Conservation (phyloP, 208 protist genomes). For the Trypanosoma caninum region DNA sequence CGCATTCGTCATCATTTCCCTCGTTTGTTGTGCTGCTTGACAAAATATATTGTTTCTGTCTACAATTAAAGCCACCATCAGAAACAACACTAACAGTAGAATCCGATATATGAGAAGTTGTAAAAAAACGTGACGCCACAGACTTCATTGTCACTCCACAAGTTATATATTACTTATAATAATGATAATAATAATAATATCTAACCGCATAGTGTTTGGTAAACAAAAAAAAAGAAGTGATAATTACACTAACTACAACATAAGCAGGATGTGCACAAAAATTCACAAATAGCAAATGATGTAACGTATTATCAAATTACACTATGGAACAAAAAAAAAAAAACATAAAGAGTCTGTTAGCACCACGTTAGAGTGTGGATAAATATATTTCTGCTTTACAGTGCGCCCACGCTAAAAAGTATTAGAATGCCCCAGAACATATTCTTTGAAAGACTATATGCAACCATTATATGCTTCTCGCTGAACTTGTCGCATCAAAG, state of each 20-base stretch:
- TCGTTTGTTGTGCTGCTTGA: not conserved
- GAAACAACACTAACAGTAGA: not conserved
- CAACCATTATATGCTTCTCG: conserved; percentile 21
- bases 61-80: too few species aligned
- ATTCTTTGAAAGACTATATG: not conserved
- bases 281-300: too few species aligned
- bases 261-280: too few species aligned
- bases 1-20: not conserved
- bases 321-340: too few species aligned
- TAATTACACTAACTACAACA: too few species aligned
- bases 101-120: not conserved
- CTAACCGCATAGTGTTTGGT: conserved; percentile 2
- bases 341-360: too few species aligned
- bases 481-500: conserved; percentile 39
- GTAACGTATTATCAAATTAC: too few species aligned
- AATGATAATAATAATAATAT: conserved; percentile 23
- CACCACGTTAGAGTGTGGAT: too few species aligned
- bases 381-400: too few species aligned
- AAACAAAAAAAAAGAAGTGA: not conserved
- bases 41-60: not conserved
- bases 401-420: too few species aligned
- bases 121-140: conserved; percentile 25
- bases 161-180: conserved; percentile 23
- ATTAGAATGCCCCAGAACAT: too few species aligned
- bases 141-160: conserved; percentile 8